phyloP scores from a whole-genome alignment of 202 grass and related monocot species.

The Schoenoplectus tabernaemontani region DNA sequence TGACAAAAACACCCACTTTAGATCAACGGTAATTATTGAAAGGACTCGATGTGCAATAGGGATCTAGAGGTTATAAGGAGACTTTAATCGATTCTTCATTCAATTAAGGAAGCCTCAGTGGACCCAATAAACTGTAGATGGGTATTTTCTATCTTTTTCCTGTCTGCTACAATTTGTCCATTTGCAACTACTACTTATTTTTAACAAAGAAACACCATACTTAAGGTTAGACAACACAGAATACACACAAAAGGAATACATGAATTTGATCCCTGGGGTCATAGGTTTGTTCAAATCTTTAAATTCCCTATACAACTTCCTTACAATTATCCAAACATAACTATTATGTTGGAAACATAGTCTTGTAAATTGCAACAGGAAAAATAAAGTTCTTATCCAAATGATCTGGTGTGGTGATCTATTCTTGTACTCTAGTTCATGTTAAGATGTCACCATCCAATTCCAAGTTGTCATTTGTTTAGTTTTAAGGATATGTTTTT shows the following conservation, averaged over 20 bases:
- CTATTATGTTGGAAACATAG: neutral
- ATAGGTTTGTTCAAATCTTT: neutral
- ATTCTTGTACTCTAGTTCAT: neutral
- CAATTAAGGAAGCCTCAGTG: neutral
- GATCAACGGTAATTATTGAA: neutral
- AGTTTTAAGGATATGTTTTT: neutral
- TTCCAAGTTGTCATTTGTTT: neutral
- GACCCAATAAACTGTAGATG: neutral
- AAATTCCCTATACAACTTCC: no score
- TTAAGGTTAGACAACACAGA: neutral
- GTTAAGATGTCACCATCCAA: slow-evolving; percentile 3
- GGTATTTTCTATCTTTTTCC: neutral
- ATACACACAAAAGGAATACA: neutral
- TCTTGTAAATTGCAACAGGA: neutral
- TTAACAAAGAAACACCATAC: neutral
- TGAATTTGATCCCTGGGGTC: neutral
- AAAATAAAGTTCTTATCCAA: neutral
- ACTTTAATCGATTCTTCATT: no score
- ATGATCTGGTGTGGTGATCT: neutral
- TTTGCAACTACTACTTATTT: neutral
- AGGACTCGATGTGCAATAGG: no score
- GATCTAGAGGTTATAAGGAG: no score
- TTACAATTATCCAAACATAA: neutral
- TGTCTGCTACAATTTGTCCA: neutral
- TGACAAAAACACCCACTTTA: neutral